These are phyloP conservation scores for Amanita fuliginea DNA, from an alignment of 768 basidiomycete genomes.

Conservation along the genomic window DNA sequence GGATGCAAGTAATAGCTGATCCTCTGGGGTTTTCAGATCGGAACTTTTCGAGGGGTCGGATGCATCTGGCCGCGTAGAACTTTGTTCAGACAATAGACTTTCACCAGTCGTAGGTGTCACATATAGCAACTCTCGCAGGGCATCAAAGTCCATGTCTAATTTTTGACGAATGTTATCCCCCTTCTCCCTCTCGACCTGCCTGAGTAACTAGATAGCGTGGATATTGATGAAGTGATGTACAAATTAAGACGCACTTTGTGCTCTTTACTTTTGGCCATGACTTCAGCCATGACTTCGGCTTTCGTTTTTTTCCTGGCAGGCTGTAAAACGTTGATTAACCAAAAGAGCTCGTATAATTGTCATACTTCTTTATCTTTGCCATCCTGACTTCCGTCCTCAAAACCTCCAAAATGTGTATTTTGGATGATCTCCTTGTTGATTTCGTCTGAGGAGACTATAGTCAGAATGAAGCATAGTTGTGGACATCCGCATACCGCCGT, in stretches of 20 bases:
- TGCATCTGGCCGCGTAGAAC: neutral
- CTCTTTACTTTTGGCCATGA: constrained; percentile 94
- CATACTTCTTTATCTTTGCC: constrained; percentile 38
- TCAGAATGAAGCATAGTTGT: neutral
- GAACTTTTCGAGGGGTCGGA: neutral
- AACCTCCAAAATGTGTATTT: constrained; percentile 78
- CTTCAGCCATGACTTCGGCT: constrained; percentile 95
- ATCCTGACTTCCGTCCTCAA: constrained; percentile 56
- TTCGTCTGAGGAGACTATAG: constrained; percentile 35
- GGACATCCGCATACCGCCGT: constrained; percentile 21
- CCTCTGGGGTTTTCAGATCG: constrained; percentile 12
- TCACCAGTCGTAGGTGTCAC: constrained; percentile 26
- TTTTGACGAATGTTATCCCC: constrained; percentile 80
- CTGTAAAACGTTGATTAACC: constrained; percentile 23
- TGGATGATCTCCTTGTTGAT: constrained; percentile 59
- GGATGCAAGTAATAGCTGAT: constrained; percentile 9
- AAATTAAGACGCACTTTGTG: constrained; percentile 62
- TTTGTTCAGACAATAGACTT: constrained; percentile 22
- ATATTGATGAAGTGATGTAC: constrained; percentile 7
- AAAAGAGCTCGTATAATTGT: neutral
- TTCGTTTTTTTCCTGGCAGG: constrained; percentile 82
- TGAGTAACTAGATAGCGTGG: constrained; percentile 41
- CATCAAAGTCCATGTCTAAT: constrained; percentile 81
- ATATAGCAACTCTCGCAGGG: constrained; percentile 66
- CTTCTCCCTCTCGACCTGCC: constrained; percentile 83